Base-by-base conservation (phyloP, 495 filamentous ascomycete species). In the Penicillium maclennaniae region DNA sequence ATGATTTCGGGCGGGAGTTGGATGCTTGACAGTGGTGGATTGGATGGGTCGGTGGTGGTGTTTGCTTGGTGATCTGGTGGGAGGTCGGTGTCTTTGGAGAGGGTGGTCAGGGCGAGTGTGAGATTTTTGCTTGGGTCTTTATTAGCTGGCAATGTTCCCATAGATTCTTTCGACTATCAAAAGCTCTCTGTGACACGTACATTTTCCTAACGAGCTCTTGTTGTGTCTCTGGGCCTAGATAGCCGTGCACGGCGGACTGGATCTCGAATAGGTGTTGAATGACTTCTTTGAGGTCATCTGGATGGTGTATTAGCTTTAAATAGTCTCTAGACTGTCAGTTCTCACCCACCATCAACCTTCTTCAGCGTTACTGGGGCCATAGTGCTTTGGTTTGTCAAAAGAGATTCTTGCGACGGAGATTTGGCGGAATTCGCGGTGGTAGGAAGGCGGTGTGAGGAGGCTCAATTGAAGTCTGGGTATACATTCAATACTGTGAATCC, bases 261-360 rank as follows among this genome's bases (percentile, higher is more conserved):
- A 96, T 78, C 63, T 91, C 83, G 76, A 88, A 95, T 45, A 97
- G 85, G 60, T 91, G 86, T 62, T 93, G 88, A 68, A 97, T 91
- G 38, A 91, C 63, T 41, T 75, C 72, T 66, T 76, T 76, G 19
- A 78, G 59, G 46, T 78, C 73, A 45, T 69, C 75, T 78, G 54
- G 17, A 16, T 12, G 27, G 15, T 6, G 19, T 12, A 44, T 68
- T 61, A 55, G 49, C 36, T 15, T 36, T 41, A 15, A 16, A 34
- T n/a, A 3, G 21, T 7, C 9, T 20, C n/a, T 19, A 15, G 23
- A 9, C n/a, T 26, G 9, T 23, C 0, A n/a, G n/a, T 25, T 7
- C 6, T 26, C 40, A 67, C 73, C 56, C 55, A 81, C 80, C 70
- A 63, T 83, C 79, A 16, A 81, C 69, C 47, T 68, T 72, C 48